Conservation (phyloP, 345 rosid species). For the Pistacia vera region DNA sequence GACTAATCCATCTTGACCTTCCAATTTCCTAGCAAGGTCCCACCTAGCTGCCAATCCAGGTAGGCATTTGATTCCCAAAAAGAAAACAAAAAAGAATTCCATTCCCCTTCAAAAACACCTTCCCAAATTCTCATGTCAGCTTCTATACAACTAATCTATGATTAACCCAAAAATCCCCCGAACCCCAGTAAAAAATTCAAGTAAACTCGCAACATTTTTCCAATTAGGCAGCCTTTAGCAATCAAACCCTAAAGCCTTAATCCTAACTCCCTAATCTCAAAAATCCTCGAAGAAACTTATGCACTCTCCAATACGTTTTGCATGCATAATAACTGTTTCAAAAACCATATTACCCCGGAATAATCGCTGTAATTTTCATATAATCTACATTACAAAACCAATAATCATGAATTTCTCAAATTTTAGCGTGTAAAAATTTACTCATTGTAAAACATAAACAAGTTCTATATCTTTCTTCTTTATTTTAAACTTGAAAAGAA, state of each 20-base stretch:
- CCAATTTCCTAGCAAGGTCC: background rate
- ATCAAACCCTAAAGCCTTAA: background rate
- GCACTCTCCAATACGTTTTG: background rate
- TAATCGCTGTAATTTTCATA: background rate
- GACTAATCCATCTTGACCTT: background rate
- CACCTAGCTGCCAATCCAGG: background rate
- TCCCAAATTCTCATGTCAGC: background rate
- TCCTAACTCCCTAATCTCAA: too few species aligned
- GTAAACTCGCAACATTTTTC: too few species aligned
- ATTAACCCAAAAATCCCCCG: background rate
- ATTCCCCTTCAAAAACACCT: background rate
- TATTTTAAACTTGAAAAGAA: background rate
- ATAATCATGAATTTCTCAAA: background rate
- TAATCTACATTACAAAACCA: background rate
- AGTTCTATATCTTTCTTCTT: too few species aligned
- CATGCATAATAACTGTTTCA: background rate
- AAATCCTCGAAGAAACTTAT: background rate
- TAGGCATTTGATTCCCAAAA: background rate
- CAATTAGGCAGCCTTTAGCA: background rate
- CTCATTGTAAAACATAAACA: background rate
- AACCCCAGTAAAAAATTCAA: too few species aligned
- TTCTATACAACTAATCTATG: background rate
- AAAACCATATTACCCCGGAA: background rate
- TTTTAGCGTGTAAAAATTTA: background rate
- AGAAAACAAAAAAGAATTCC: background rate